Percentiles rank a stretch among this genome's conserved stretches.
These are phyloP conservation scores for Ceratocystis diversiconidia DNA, from an alignment of 2,329 filamentous ascomycete species.

Conservation along the genomic window DNA sequence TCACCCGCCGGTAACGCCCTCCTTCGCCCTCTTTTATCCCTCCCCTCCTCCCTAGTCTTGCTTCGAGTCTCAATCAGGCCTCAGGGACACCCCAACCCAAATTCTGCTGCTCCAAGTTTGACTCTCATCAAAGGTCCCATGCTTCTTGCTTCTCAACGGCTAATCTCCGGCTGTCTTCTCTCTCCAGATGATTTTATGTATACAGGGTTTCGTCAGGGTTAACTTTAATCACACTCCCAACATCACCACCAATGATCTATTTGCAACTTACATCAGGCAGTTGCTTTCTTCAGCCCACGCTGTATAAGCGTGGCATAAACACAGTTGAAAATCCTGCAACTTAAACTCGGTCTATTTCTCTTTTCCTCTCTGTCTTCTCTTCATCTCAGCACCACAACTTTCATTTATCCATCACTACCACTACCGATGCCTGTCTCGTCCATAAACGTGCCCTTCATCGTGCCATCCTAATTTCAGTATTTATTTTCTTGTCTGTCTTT, in stretches of 20 bases:
- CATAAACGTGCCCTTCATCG: neutral
- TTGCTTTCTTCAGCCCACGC: neutral
- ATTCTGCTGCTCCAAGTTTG: too few species aligned
- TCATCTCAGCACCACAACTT: too few species aligned
- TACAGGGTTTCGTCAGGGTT: neutral
- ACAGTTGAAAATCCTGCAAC: neutral
- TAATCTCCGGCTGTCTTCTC: neutral
- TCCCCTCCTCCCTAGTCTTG: too few species aligned
- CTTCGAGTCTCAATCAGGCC: too few species aligned
- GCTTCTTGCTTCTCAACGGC: neutral
- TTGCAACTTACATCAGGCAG: neutral
- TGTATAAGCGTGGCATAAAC: neutral
- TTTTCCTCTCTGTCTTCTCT: neutral
- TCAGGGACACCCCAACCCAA: too few species aligned
- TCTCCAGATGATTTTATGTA: neutral
- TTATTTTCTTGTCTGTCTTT: neutral
- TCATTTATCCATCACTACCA: neutral
- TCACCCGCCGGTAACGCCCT: too few species aligned
- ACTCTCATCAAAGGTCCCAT: too few species aligned
- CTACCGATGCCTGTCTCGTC: neutral
- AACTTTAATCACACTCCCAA: neutral
- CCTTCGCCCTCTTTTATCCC: too few species aligned
- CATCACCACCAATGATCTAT: neutral
- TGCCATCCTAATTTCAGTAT: neutral
- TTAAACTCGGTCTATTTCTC: neutral